Percentiles rank a stretch among this genome's conserved stretches.
These are phyloP conservation scores for Neonectria magnoliae DNA, from an alignment of 2,329 filamentous ascomycete species.

Conservation along the genomic window DNA sequence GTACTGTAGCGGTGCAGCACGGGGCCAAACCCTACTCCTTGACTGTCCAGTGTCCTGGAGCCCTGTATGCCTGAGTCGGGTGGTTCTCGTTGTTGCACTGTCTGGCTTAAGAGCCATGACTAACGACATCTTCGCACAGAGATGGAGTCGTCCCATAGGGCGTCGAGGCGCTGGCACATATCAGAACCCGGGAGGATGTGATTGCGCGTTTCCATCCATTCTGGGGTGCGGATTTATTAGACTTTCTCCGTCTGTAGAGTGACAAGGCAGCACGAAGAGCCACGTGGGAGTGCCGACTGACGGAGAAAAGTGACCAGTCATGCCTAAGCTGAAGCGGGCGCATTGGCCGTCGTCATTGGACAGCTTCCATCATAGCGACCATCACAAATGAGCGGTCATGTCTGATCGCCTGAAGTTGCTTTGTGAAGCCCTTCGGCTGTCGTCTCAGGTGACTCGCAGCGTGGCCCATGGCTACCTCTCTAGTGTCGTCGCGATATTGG, in stretches of 20 bases:
- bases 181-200: constrained; percentile 6
- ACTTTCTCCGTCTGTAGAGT: neutral
- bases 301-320: constrained; percentile 39
- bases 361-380: constrained; percentile 1
- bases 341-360: constrained; percentile 16
- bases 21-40: neutral
- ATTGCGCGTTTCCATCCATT: constrained; percentile 24
- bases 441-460: constrained; percentile 27
- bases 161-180: constrained; percentile 1
- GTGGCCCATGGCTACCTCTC: constrained; percentile 3
- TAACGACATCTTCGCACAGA: neutral
- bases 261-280: constrained; percentile 33
- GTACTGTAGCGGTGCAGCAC: neutral
- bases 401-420: constrained; percentile 12
- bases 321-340: constrained; percentile 3
- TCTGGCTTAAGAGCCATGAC: neutral
- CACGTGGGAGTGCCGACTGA: constrained; percentile 40
- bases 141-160: constrained; percentile 18
- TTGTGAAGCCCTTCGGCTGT: constrained; percentile 4
- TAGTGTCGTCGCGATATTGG: constrained; percentile 11
- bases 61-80: neutral
- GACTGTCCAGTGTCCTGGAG: neutral
- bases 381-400: constrained; percentile 24
- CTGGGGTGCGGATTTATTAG: constrained; percentile 27
- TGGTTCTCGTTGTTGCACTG: neutral